phyloP scores from a whole-genome alignment of 306 rosid species.

The Vigna reflexopilosa region DNA sequence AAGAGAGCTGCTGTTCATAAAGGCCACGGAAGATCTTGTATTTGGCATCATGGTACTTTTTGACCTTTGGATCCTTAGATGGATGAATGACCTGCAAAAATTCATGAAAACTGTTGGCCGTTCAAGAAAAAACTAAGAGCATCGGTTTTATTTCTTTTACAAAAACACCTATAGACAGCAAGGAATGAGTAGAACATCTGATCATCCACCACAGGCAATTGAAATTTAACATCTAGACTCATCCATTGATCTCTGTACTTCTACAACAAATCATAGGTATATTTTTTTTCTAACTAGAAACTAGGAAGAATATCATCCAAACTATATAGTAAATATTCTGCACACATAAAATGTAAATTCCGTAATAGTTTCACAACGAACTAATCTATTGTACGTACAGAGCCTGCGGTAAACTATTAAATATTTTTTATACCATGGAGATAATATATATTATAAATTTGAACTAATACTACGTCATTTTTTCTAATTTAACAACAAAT shows the following conservation, averaged over 20 bases:
- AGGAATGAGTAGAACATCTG: not conserved
- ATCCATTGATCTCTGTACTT: not conserved
- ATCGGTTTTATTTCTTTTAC: not conserved
- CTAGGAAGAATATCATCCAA: constrained; percentile 23
- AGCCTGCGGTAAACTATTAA: not conserved
- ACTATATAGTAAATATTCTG: not conserved
- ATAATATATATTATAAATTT: constrained; percentile 24
- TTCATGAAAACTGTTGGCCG: constrained; percentile 25
- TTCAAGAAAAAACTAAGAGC: constrained; percentile 25
- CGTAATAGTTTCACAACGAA: not conserved
- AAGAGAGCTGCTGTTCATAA: constrained; percentile 79
- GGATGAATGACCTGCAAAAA: constrained; percentile 80
- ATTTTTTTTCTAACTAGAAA: constrained; percentile 10
- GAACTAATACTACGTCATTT: not conserved
- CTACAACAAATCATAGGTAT: not conserved
- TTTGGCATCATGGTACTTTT: constrained; percentile 84
- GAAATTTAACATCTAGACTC: constrained; percentile 4
- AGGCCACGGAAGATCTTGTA: constrained; percentile 79
- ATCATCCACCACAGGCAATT: not conserved
- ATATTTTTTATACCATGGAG: not conserved
- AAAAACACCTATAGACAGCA: not conserved
- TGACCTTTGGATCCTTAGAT: constrained; percentile 84
- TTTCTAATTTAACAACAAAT: constrained; percentile 17
- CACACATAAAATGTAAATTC: constrained; percentile 8
- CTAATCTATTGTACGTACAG: constrained; percentile 24